Base-by-base conservation (phyloP, 495 filamentous ascomycete genomes). In the Trichoderma reesei region DNA sequence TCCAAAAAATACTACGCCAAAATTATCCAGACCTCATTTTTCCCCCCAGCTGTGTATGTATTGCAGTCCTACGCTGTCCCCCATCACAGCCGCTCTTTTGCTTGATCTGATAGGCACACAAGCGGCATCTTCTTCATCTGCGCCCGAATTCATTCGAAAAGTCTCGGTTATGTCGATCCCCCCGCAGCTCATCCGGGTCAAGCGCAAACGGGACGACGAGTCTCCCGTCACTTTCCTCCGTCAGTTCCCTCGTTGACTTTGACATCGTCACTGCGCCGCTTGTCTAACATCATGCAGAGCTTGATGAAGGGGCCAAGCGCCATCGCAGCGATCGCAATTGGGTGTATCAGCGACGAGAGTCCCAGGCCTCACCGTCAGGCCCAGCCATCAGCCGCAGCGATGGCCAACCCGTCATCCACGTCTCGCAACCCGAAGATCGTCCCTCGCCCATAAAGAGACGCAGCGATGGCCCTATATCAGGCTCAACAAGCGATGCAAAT, bases 141-240 rank as follows among this genome's bases (percentile, higher is more conserved):
- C 11, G 13, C 16, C 61, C 20, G 4, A 8, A 3, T 56, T 20
- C 20, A 3, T 31, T 10, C 8, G 5, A 1, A 33, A 34, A 9
- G 10, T 33, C 41, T 38, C 66, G 59, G 66, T 36, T 63, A 81
- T 82, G 79, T 78, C 79, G 63, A 67, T 79, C n/a, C 81, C 82
- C 10, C 82, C 82, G 10, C 70, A 75, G 56, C 71, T 74, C 11
- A 80, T 84, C 72, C 76, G 76, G 36, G 75, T 84, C 63, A 84
- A 84, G 76, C 77, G 82, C 68, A 84, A 82, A 71, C 74, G 74
- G 65, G 76, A 74, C 34, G 81, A 83, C 36, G 82, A 83, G 16
- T 69, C 69, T 6, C 79, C 81, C 14, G 76, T 83, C 59, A 78
- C 81, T 33, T 80, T 79, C 51, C 79, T 84, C 9, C 76, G 82